These are phyloP conservation scores for Tilletia horrida DNA, from an alignment of 1,284 basidiomycete species.

Conservation along the genomic window DNA sequence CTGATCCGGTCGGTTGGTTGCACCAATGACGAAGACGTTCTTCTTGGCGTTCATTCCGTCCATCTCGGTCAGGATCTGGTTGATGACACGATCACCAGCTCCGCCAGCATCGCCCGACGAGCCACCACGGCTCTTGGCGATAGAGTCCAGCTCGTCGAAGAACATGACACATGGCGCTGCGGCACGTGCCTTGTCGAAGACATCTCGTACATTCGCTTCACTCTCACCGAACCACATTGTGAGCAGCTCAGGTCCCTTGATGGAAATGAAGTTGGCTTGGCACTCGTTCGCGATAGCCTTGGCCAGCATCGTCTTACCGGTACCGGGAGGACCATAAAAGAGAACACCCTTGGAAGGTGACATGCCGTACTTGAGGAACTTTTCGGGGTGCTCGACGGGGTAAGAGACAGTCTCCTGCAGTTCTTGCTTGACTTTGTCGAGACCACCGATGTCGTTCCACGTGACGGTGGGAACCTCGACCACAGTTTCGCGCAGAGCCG, in stretches of 20 bases:
- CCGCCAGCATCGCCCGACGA: constrained; percentile 82
- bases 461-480: constrained; percentile 93
- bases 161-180: constrained; percentile 99
- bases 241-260: constrained; percentile 86
- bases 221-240: constrained; percentile 99
- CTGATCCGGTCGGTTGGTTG: constrained; percentile 98
- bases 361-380: constrained; percentile 99
- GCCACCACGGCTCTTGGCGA: constrained; percentile 90
- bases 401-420: constrained; percentile 99
- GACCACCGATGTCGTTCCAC: constrained; percentile 98
- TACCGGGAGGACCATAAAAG: constrained; percentile 95
- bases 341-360: constrained; percentile 97
- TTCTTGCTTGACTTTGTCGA: constrained; percentile 99
- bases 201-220: constrained; percentile 97
- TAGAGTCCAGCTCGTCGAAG: constrained; percentile 98
- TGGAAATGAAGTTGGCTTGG: constrained; percentile 96
- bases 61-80: constrained; percentile 96
- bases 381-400: constrained; percentile 99
- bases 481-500: constrained; percentile 90
- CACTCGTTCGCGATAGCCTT: constrained; percentile 99
- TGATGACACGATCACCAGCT: constrained; percentile 92
- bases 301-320: constrained; percentile 89
- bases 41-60: constrained; percentile 98
- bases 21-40: constrained; percentile 98
- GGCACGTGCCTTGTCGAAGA: constrained; percentile 98